phyloP scores from a whole-genome alignment of 1,139 yeast genomes.

The Tardiomyces digboiensis region DNA sequence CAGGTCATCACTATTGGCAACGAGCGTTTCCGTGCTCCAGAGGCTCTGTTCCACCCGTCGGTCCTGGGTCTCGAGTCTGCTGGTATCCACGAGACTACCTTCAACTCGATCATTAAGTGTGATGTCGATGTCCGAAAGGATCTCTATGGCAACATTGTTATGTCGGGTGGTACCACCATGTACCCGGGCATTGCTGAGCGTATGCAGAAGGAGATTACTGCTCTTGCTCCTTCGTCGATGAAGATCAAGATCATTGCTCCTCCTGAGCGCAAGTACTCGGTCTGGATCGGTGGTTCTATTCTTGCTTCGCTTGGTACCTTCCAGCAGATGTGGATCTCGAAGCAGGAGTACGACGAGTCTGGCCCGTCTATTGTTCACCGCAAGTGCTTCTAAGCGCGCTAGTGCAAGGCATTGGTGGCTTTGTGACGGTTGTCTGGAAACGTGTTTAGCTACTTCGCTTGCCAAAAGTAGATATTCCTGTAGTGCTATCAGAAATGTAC shows the following conservation, averaged over 20 bases:
- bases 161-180: conserved; percentile 99
- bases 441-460: background rate
- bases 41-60: conserved; percentile 98
- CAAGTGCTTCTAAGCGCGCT: conserved; percentile 84
- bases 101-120: conserved; percentile 99
- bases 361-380: conserved; percentile 99
- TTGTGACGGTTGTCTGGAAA: background rate
- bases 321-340: conserved; percentile 99
- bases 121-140: conserved; percentile 99
- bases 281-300: conserved; percentile 99
- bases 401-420: background rate
- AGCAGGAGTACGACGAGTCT: conserved; percentile 99
- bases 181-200: conserved; percentile 99
- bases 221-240: conserved; percentile 99
- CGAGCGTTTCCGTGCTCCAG: conserved; percentile 99
- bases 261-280: conserved; percentile 99
- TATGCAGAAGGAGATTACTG: conserved; percentile 99
- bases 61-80: conserved; percentile 97
- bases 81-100: conserved; percentile 99
- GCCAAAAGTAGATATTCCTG: background rate
- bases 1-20: conserved; percentile 99
- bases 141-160: conserved; percentile 97
- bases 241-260: conserved; percentile 99
- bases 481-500: background rate
- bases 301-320: conserved; percentile 97